Evolutionary conservation across 2,329 filamentous ascomycete species (phyloP).

Genomic region (Albophoma yamanashiensis): DNA sequence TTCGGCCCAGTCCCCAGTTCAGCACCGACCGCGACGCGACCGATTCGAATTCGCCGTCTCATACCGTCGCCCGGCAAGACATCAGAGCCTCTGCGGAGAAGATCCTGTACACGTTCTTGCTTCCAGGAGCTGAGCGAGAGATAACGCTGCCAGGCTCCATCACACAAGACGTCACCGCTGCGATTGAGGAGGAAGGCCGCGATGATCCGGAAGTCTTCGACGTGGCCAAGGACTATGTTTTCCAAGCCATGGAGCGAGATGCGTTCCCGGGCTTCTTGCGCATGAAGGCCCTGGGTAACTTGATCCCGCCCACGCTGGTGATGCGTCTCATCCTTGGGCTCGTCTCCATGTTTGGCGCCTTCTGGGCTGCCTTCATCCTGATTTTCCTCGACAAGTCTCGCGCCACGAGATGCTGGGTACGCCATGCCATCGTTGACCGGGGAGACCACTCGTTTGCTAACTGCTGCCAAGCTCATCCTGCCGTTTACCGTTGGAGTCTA

Average conservation of each 20-base stretch:
- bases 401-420: slow-evolving; percentile 72
- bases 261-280: slow-evolving; percentile 96
- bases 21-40: slow-evolving; percentile 52
- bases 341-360: slow-evolving; percentile 72
- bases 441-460: slow-evolving; percentile 9
- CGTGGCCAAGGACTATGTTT: slow-evolving; percentile 96
- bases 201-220: slow-evolving; percentile 98
- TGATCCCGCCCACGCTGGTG: slow-evolving; percentile 84
- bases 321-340: slow-evolving; percentile 78
- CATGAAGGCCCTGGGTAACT: slow-evolving; percentile 89
- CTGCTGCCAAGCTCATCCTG: slow-evolving; percentile 49
- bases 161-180: slow-evolving; percentile 70
- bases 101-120: slow-evolving; percentile 94
- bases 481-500: slow-evolving; percentile 91
- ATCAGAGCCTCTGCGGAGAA: slow-evolving; percentile 92
- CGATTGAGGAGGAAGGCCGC: slow-evolving; percentile 82
- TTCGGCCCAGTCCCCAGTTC: slow-evolving; percentile 43
- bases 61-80: slow-evolving; percentile 79
- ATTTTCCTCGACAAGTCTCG: slow-evolving; percentile 79
- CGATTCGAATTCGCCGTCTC: slow-evolving; percentile 72
- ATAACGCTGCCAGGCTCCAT: slow-evolving; percentile 88
- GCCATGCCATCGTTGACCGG: slow-evolving; percentile 20
- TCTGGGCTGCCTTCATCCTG: slow-evolving; percentile 89
- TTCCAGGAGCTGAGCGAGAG: slow-evolving; percentile 91
- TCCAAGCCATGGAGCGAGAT: slow-evolving; percentile 98